Evolutionary conservation across 2,329 filamentous ascomycete genomes (phyloP).

Genomic region (Lecanicillium sp.): DNA sequence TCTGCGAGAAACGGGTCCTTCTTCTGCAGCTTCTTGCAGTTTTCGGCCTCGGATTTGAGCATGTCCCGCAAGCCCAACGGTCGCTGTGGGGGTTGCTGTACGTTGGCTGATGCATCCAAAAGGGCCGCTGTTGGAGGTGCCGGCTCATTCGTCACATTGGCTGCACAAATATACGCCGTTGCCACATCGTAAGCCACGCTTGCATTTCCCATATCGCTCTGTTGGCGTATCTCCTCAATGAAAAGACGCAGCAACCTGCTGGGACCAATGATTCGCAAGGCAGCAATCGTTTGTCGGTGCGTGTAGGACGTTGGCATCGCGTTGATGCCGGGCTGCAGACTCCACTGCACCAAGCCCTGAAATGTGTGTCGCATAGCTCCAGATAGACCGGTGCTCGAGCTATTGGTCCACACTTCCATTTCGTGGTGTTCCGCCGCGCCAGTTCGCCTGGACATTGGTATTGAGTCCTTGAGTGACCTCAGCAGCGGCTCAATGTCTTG

Average conservation of each 20-base stretch:
- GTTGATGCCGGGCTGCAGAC: constrained; percentile 45
- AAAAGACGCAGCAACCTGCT: constrained; percentile 53
- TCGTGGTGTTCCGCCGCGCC: constrained; percentile 57
- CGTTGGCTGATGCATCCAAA: constrained; percentile 27
- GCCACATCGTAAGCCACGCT: constrained; percentile 62
- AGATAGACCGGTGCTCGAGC: constrained; percentile 46
- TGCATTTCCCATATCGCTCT: constrained; percentile 51
- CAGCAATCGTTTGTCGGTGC: constrained; percentile 60
- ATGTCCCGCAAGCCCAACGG: constrained; percentile 52
- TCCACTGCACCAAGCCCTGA: constrained; percentile 60
- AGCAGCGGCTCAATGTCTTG: constrained; percentile 64
- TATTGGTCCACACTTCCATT: constrained; percentile 58
- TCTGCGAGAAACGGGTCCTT: constrained; percentile 52
- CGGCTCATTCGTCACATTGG: constrained; percentile 43
- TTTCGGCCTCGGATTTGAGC: constrained; percentile 49
- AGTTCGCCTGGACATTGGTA: constrained; percentile 51
- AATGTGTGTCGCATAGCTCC: constrained; percentile 53
- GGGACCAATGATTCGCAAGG: constrained; percentile 53
- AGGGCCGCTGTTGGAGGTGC: constrained; percentile 19
- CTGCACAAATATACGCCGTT: constrained; percentile 61
- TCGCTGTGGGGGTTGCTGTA: constrained; percentile 31
- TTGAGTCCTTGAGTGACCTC: constrained; percentile 54
- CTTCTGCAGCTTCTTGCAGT: constrained; percentile 48
- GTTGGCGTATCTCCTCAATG: constrained; percentile 58
- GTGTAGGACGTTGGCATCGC: constrained; percentile 60